Evolutionary conservation across 2,329 filamentous ascomycete species (phyloP).

Genomic region (Diaporthe sp.): DNA sequence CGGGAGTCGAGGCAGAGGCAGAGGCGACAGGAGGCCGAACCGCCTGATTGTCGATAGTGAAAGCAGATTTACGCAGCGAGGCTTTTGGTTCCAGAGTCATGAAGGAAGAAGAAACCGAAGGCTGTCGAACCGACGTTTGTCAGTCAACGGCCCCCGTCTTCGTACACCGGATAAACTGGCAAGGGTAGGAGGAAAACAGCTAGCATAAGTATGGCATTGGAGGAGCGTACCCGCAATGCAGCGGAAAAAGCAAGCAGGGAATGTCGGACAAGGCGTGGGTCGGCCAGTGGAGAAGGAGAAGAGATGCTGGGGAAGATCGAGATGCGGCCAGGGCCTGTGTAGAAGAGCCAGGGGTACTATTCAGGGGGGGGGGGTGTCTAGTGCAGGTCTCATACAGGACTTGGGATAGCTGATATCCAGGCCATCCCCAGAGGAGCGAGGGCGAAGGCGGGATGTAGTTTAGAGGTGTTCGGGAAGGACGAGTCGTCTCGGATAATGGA

Average conservation of each 20-base stretch:
- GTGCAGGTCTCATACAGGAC: slow-evolving; percentile 37
- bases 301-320: slow-evolving; percentile 35
- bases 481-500: neutral
- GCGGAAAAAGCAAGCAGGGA: slow-evolving; percentile 25
- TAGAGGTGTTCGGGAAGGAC: neutral
- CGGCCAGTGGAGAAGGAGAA: slow-evolving; percentile 21
- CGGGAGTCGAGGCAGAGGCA: slow-evolving; percentile 3
- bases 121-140: slow-evolving; percentile 41
- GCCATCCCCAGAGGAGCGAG: slow-evolving; percentile 7
- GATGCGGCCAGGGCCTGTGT: slow-evolving; percentile 27
- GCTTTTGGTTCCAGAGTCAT: slow-evolving; percentile 39
- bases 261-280: slow-evolving; percentile 23
- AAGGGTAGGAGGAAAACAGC: slow-evolving; percentile 31
- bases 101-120: slow-evolving; percentile 39
- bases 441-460: neutral
- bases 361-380: neutral
- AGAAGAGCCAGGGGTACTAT: slow-evolving; percentile 1
- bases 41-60: slow-evolving; percentile 26
- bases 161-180: slow-evolving; percentile 37
- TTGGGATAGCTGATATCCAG: slow-evolving; percentile 31
- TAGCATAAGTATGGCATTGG: slow-evolving; percentile 29
- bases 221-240: slow-evolving; percentile 28
- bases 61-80: slow-evolving; percentile 31
- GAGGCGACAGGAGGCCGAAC: neutral
- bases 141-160: slow-evolving; percentile 40